Evolutionary conservation across 2,329 filamentous ascomycete genomes (phyloP).

Genomic region (Colletotrichum phormii): DNA sequence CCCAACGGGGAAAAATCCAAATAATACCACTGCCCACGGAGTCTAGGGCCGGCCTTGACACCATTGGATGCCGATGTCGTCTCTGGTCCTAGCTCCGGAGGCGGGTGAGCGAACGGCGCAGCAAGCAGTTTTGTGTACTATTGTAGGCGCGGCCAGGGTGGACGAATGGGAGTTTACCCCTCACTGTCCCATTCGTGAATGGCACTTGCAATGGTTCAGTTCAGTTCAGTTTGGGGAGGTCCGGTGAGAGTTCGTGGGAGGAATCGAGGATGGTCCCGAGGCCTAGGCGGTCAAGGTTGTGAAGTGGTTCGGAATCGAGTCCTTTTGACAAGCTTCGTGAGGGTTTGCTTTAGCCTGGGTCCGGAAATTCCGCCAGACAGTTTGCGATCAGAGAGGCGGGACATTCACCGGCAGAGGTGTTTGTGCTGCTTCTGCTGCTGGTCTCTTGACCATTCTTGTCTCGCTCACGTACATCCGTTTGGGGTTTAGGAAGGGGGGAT

Average conservation of each 20-base stretch:
- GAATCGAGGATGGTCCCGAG: not conserved
- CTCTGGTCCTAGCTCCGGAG: not conserved
- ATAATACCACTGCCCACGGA: not conserved
- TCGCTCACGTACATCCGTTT: not conserved
- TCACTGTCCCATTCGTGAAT: not conserved
- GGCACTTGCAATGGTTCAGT: not conserved
- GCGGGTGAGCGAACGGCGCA: not conserved
- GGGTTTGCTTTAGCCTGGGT: not conserved
- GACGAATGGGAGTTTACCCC: not conserved
- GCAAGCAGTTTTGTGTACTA: not conserved
- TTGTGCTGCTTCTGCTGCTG: not conserved
- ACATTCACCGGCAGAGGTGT: not conserved
- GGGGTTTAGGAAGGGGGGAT: not conserved
- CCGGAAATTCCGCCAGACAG: not conserved
- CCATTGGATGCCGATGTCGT: not conserved
- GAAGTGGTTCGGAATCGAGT: not conserved
- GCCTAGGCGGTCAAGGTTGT: not conserved
- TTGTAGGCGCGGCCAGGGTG: not conserved
- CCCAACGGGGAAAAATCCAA: not conserved
- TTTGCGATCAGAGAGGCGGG: slow-evolving; percentile 2
- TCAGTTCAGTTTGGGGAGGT: not conserved
- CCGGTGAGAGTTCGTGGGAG: not conserved
- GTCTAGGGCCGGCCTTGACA: not conserved
- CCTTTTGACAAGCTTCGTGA: not conserved
- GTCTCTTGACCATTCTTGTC: not conserved